These are phyloP conservation scores for Trifolium fragiferum DNA, from an alignment of 306 rosid species.

Conservation along the genomic window DNA sequence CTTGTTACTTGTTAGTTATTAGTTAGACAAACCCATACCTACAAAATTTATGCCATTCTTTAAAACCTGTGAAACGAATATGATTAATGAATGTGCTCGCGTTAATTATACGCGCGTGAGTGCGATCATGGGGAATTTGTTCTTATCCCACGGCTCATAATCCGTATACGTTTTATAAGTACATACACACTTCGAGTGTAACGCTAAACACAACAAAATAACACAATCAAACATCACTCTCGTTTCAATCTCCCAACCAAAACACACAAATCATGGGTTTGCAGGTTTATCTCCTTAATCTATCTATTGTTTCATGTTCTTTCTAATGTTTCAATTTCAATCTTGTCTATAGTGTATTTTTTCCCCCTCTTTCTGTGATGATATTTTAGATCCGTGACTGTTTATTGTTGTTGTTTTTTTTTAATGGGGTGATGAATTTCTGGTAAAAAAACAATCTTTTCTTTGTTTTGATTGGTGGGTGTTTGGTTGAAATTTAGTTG, in stretches of 20 bases:
- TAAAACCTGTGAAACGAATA: background rate
- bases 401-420: background rate
- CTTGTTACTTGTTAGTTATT: no score
- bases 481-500: background rate
- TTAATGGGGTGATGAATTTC: background rate
- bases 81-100: background rate
- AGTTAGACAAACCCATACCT: no score
- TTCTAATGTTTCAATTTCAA: background rate
- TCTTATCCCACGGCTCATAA: background rate
- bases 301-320: background rate
- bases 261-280: constrained; percentile 15
- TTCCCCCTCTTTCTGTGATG: background rate
- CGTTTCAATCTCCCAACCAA: background rate
- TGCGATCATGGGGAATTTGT: background rate
- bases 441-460: background rate
- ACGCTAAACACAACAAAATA: background rate
- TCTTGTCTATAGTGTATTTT: background rate
- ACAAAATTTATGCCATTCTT: no score
- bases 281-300: constrained; percentile 10
- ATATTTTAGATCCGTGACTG: constrained; percentile 28
- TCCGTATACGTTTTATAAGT: background rate
- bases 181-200: background rate
- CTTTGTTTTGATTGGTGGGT: constrained; percentile 15
- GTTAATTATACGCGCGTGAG: background rate
- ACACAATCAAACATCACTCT: background rate